A percentile compares a stretch with the other conserved stretches of the same genome.
Evolutionary conservation across 179 eudicot species (phyloP).

Genomic region (Silene coronaria): DNA sequence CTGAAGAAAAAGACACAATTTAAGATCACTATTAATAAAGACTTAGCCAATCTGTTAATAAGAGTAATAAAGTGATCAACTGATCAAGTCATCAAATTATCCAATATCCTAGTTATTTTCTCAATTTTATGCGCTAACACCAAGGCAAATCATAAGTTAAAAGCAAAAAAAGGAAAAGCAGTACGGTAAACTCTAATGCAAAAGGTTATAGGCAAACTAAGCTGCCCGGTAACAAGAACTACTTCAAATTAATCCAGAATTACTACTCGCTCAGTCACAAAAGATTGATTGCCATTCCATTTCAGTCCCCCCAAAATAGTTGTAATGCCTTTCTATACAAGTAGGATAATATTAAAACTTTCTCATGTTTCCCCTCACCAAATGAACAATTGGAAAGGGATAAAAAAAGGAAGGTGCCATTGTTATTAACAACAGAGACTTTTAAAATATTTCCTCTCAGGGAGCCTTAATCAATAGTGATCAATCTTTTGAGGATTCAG

Average conservation of each 20-base stretch:
- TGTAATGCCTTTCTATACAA: neutral
- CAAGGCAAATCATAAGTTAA: neutral
- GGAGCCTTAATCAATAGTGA: too few species aligned
- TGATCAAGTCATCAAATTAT: neutral
- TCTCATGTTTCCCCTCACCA: neutral
- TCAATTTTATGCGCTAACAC: neutral
- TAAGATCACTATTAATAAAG: neutral
- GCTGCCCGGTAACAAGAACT: neutral
- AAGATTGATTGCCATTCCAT: neutral
- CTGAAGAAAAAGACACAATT: constrained; percentile 32
- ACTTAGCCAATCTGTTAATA: neutral
- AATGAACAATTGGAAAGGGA: too few species aligned
- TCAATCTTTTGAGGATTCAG: too few species aligned
- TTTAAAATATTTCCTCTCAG: too few species aligned
- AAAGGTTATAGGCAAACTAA: neutral
- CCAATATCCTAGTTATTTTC: neutral
- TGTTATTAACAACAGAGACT: too few species aligned
- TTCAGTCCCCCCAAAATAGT: neutral
- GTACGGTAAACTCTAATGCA: neutral
- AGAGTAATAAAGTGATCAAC: neutral
- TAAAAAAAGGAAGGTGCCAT: too few species aligned
- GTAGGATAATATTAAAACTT: too few species aligned
- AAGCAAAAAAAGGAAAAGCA: neutral
- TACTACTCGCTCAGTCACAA: neutral
- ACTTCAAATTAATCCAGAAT: neutral